A percentile compares a stretch with the other conserved stretches of the same genome.
Evolutionary conservation across 768 basidiomycete genomes (phyloP).

Genomic region (Lactifluus subvellereus): DNA sequence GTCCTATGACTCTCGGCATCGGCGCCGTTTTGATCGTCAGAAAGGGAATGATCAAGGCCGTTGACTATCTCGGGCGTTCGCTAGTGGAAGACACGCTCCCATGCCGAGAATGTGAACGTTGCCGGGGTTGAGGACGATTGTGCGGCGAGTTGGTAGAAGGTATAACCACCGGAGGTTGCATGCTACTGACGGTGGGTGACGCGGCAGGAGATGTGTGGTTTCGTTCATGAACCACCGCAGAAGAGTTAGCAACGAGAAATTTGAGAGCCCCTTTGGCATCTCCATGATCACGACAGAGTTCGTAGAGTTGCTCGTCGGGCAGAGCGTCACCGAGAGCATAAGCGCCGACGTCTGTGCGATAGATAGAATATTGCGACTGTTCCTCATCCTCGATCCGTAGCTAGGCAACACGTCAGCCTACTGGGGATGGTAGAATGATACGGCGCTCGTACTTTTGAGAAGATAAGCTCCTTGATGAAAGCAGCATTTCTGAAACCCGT

Average conservation of each 20-base stretch:
- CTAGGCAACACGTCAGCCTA: conserved; percentile 34
- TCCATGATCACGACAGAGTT: conserved; percentile 63
- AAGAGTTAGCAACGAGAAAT: conserved; percentile 69
- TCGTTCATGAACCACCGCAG: conserved; percentile 53
- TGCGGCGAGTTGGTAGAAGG: conserved; percentile 36
- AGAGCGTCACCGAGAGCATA: conserved; percentile 71
- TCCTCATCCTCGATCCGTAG: conserved; percentile 82
- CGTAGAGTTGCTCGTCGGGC: conserved; percentile 60
- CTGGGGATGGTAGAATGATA: conserved; percentile 6
- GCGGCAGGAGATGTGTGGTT: conserved; percentile 31
- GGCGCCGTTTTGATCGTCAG: conserved; percentile 54
- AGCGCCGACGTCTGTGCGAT: conserved; percentile 81
- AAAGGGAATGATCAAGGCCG: conserved; percentile 63
- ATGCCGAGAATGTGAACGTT: conserved; percentile 41
- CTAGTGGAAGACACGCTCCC: conserved; percentile 69
- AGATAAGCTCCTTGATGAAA: conserved; percentile 74
- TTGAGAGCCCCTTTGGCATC: conserved; percentile 80
- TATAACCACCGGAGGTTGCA: conserved; percentile 52
- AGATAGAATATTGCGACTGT: conserved; percentile 68
- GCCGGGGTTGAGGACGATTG: conserved; percentile 38
- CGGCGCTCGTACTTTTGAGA: conserved; percentile 54
- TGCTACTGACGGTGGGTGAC: conserved; percentile 40
- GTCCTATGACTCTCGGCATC: conserved; percentile 44
- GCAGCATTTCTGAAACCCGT: conserved; percentile 57
- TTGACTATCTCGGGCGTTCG: conserved; percentile 49